A percentile compares a stretch with the other conserved stretches of the same genome.
These are phyloP conservation scores for Cardiosporidium cionae DNA, from an alignment of 169 alveolate species.

Conservation along the genomic window DNA sequence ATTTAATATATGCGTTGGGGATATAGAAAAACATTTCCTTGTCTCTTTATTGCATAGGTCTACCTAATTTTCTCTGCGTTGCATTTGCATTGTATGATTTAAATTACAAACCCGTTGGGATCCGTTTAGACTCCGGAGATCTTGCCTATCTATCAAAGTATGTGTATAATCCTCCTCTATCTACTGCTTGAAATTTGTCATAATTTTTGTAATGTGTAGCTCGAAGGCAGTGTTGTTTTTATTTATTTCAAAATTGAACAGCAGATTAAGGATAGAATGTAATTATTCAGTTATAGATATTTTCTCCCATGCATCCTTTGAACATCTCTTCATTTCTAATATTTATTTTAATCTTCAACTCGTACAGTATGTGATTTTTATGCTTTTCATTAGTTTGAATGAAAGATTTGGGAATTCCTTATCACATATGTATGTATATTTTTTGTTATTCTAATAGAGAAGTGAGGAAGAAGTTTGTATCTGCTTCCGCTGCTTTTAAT, in stretches of 20 bases:
- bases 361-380: too few species aligned
- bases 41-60: too few species aligned
- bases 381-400: neutral
- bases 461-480: neutral
- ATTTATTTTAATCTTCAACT: too few species aligned
- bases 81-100: conserved; percentile 59
- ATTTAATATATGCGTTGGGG: too few species aligned
- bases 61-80: conserved; percentile 69
- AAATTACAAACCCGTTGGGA: conserved; percentile 66
- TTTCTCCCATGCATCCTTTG: too few species aligned
- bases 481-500: neutral
- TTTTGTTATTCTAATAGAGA: neutral
- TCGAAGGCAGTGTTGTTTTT: neutral
- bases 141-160: conserved; percentile 49
- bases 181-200: neutral
- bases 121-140: conserved; percentile 83
- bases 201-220: neutral
- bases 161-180: too few species aligned
- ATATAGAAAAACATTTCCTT: too few species aligned
- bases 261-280: too few species aligned
- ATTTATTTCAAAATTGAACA: too few species aligned
- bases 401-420: neutral
- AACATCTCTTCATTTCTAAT: too few species aligned
- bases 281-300: too few species aligned
- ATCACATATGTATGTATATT: neutral